phyloP scores from a whole-genome alignment of 2,329 filamentous ascomycete genomes.

The Beauveria sp. region DNA sequence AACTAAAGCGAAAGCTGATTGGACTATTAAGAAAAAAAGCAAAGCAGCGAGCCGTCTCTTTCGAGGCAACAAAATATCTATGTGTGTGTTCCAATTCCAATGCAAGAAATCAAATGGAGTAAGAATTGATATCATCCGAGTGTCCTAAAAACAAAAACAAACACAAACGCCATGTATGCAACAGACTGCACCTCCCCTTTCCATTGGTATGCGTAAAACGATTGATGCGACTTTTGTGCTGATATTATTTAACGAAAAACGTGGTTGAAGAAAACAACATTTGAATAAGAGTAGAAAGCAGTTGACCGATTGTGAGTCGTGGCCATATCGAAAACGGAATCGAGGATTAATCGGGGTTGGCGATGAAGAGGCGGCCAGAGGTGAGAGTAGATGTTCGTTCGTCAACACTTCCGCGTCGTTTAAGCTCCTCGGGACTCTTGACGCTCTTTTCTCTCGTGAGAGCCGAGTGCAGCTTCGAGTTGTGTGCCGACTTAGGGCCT shows the following conservation, averaged over 20 bases:
- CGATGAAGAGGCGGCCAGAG: slow-evolving; percentile 69
- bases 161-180: slow-evolving; percentile 6
- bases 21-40: not conserved
- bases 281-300: not conserved
- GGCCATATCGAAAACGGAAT: not conserved
- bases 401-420: slow-evolving; percentile 73
- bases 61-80: not conserved
- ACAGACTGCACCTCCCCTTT: slow-evolving; percentile 1
- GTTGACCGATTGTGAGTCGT: not conserved
- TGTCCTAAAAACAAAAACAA: not conserved
- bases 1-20: not conserved
- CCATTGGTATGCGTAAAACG: slow-evolving; percentile 9
- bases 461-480: slow-evolving; percentile 49
- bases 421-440: slow-evolving; percentile 63
- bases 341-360: slow-evolving; percentile 64
- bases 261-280: not conserved
- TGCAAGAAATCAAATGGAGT: not conserved
- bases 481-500: slow-evolving; percentile 46
- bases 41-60: not conserved
- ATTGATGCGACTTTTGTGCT: slow-evolving; percentile 4
- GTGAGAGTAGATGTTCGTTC: slow-evolving; percentile 72
- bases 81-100: not conserved
- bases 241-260: slow-evolving; percentile 7
- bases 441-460: slow-evolving; percentile 58
- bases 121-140: not conserved